Evolutionary conservation across 2,329 filamentous ascomycete genomes (phyloP), one percentile per base, ranked within the genome.

Genomic region (Coniochaeta prunicola): DNA sequence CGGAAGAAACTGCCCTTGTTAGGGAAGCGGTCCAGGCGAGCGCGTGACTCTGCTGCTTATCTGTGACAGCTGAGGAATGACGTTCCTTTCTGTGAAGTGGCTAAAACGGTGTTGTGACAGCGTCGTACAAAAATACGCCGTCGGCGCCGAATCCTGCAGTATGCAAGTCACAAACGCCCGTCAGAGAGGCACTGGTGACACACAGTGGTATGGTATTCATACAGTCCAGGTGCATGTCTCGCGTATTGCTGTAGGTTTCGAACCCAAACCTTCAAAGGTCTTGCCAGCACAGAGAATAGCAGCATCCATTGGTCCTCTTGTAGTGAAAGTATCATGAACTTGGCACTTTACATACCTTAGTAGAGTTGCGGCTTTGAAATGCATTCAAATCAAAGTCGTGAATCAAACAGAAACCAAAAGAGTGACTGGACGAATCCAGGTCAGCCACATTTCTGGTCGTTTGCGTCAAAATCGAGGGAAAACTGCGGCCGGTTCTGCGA

Each of bases 401-500:
- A n/a, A n/a, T n/a, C n/a, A n/a, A n/a, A n/a, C n/a, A n/a, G n/a
- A n/a, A n/a, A n/a, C n/a, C n/a, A n/a, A n/a, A n/a, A n/a, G n/a
- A n/a, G n/a, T n/a, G n/a, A n/a, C n/a, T n/a, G n/a, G n/a, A 30
- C 54, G 26, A 48, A 57, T 57, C 34, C 26, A 57, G 38, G 24
- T 17, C 21, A n/a, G 33, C 34, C 55, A 57, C 55, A 57, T 45
- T n/a, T 48, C 31, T 33, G 55, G 55, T 28, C n/a, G 45, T 50
- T 50, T 50, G 45, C 45, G 45, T 50, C 45, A 50, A n/a, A n/a
- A 50, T 50, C 45, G 45, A 50, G 24, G 1, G 10, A n/a, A 17
- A 50, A 50, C 56, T 61, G 61, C 61, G 61, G 59, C 61, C 61
- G 57, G 57, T 56, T 40, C 56, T 61, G 59, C 59, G 58, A 33